These are phyloP conservation scores for Apodospora peruviana DNA, from an alignment of 495 filamentous ascomycete species.

Conservation along the genomic window DNA sequence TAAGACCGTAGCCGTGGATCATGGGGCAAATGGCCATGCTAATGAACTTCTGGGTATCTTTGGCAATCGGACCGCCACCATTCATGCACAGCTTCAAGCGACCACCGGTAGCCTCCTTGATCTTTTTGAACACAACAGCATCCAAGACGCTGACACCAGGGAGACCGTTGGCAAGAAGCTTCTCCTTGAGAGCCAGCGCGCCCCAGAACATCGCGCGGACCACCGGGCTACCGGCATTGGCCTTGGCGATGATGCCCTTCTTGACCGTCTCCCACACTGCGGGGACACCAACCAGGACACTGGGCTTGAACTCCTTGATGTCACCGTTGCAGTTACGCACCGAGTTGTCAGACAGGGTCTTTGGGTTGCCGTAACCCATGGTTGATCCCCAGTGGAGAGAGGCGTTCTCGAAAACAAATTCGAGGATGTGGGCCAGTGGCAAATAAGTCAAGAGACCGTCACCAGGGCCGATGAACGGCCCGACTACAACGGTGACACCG, in stretches of 20 bases:
- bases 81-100: slow-evolving; percentile 77
- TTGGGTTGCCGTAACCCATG: slow-evolving; percentile 96
- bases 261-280: slow-evolving; percentile 98
- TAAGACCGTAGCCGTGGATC: slow-evolving; percentile 93
- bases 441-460: slow-evolving; percentile 89
- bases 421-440: slow-evolving; percentile 90
- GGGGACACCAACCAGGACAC: slow-evolving; percentile 88
- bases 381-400: slow-evolving; percentile 89
- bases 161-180: slow-evolving; percentile 68
- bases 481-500: slow-evolving; percentile 81
- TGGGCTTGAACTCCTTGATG: slow-evolving; percentile 89
- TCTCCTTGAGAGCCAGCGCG: slow-evolving; percentile 76
- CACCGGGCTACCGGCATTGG: slow-evolving; percentile 67
- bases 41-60: slow-evolving; percentile 82
- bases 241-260: slow-evolving; percentile 89
- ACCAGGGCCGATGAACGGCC: slow-evolving; percentile 76
- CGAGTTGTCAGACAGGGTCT: slow-evolving; percentile 82
- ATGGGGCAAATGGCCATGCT: slow-evolving; percentile 84
- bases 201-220: slow-evolving; percentile 89
- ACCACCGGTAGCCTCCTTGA: slow-evolving; percentile 86
- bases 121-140: slow-evolving; percentile 78
- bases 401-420: slow-evolving; percentile 95
- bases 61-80: slow-evolving; percentile 79
- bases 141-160: slow-evolving; percentile 71
- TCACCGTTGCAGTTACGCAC: slow-evolving; percentile 94